Percentiles rank a stretch among this genome's conserved stretches.
Conservation (phyloP, 805 yeast species). For the Lachancea mirantina region DNA sequence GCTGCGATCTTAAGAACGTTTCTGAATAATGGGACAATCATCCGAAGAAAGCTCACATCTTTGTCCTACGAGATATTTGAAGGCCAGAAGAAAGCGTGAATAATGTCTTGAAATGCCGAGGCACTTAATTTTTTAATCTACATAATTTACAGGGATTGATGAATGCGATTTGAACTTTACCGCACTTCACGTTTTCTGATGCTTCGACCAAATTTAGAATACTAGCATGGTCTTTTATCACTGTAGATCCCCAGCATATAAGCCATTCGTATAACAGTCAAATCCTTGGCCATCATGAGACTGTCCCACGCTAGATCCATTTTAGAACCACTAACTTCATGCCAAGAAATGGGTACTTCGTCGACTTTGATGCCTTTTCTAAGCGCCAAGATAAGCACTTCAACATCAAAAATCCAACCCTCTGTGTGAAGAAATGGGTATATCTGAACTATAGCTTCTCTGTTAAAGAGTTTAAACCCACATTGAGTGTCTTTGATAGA, state of each 20-base stretch:
- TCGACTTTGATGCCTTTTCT: constrained; percentile 57
- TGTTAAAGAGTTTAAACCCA: constrained; percentile 89
- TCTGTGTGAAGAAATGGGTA: constrained; percentile 94
- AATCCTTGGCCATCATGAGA: constrained; percentile 86
- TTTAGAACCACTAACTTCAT: constrained; percentile 92
- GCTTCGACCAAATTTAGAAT: no score
- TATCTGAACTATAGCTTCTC: constrained; percentile 52
- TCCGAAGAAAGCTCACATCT: constrained; percentile 32
- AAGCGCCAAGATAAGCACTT: constrained; percentile 72
- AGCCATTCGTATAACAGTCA: constrained; percentile 85
- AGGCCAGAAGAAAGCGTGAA: constrained; percentile 31
- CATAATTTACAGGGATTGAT: no score
- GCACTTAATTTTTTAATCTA: no score
- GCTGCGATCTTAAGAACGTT: constrained; percentile 53
- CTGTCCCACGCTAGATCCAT: constrained; percentile 88
- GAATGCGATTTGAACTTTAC: no score
- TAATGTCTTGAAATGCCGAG: no score
- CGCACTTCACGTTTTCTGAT: no score
- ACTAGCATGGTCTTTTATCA: constrained; percentile 20
- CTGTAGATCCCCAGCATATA: constrained; percentile 77
- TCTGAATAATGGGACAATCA: constrained; percentile 50
- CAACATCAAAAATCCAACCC: constrained; percentile 98
- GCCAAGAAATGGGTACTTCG: constrained; percentile 92
- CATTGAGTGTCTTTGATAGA: constrained; percentile 91
- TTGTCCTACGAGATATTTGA: constrained; percentile 31